Percentiles rank a stretch among this genome's conserved stretches.
These are phyloP conservation scores for Melianthus villosus DNA, from an alignment of 441 rosid species.

Conservation along the genomic window DNA sequence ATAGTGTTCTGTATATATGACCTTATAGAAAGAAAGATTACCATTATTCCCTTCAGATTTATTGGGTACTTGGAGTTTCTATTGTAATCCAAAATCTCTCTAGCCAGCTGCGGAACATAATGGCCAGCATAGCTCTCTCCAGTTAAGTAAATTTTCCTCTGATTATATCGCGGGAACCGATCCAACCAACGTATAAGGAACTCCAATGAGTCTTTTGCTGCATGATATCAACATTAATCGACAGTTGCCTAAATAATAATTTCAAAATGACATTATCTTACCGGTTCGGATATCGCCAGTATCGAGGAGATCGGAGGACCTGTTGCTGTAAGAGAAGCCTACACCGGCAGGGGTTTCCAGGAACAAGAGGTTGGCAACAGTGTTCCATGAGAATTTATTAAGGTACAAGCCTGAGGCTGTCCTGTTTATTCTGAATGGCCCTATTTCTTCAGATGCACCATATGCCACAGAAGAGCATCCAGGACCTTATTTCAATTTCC, in stretches of 20 bases:
- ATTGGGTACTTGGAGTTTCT: conserved; percentile 33
- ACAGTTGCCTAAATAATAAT: background rate
- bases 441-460: conserved; percentile 84
- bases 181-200: conserved; percentile 59
- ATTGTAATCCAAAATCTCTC: conserved; percentile 50
- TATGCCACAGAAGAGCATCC: conserved; percentile 97
- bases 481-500: conserved; percentile 29
- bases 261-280: conserved; percentile 10
- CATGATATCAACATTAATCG: conserved; percentile 1
- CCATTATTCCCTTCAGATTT: conserved; percentile 85
- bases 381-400: conserved; percentile 84
- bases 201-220: conserved; percentile 73
- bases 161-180: conserved; percentile 65
- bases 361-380: conserved; percentile 70
- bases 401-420: conserved; percentile 60
- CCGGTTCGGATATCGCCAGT: conserved; percentile 87
- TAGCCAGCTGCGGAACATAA: conserved; percentile 89
- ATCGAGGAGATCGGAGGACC: conserved; percentile 52
- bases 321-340: conserved; percentile 86
- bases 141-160: conserved; percentile 49
- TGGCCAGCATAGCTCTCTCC: conserved; percentile 98
- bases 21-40: conserved; percentile 8
- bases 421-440: conserved; percentile 76
- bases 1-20: background rate
- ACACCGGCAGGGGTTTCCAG: conserved; percentile 94